Base-by-base conservation (phyloP, 805 yeast species). In the Kazachstania martiniae region DNA sequence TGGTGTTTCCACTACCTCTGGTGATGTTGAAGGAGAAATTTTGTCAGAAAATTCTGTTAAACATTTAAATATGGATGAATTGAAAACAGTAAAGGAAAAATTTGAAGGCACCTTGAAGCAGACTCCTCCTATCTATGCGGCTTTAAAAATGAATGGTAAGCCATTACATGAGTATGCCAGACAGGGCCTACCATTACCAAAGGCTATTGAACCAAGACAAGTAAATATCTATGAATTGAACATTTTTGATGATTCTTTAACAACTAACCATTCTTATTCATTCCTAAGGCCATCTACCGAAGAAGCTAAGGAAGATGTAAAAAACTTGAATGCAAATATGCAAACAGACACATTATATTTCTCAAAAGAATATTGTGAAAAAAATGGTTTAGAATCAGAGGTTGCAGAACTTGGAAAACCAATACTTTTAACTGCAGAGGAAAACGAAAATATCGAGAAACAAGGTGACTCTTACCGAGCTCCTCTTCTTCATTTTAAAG, bases 111-210 rank as follows among this genome's bases (percentile, higher is more conserved):
- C 74, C 12, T 61, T 87, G 32, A 68, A 68, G 44, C 99, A 91
- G 58, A 79, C 93, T 1, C 98, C 99, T 9, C 98, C 99, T 0
- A 78, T 91, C 10, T 91, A 74, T 56, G 83, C 95, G 12, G 98
- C 98, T 0, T 62, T 93, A 37, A 89, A 89, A 51, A 80, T 93
- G 76, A 77, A 85, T 50, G 99, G 99, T 12, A 85, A 77, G 58
- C 93, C 94, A 3, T 61, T 93, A 29, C 86, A 93, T 52, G 95
- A 89, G 47, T 91, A 91, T 53, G 98, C 98, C 2, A 68, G 98
- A 41, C 72, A 80, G 40, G 93, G 93, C 0, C 62, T 70, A 17
- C 89, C 95, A 0, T 65, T 91, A 14, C 98, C 98, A 0, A 68
- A 72, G 31, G 70, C 78, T n/a, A 84, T 93, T 32, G 75, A 81